A percentile compares a stretch with the other conserved stretches of the same genome.
phyloP scores from a whole-genome alignment of 495 filamentous ascomycete species.

The Clohesyomyces aquaticus region DNA sequence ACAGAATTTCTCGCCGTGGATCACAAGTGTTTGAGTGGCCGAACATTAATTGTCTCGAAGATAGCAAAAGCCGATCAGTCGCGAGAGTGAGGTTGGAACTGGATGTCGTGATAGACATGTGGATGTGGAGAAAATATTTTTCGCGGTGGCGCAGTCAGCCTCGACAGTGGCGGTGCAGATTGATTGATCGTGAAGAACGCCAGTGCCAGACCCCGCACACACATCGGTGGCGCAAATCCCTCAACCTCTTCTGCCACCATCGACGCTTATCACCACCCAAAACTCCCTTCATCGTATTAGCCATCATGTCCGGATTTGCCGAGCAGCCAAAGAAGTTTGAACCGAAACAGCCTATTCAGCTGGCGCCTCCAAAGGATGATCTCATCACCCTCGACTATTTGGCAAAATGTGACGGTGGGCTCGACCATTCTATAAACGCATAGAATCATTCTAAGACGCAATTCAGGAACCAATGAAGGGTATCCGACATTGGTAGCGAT shows the following conservation, averaged over 20 bases:
- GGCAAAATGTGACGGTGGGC: slow-evolving; percentile 75
- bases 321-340: slow-evolving; percentile 70
- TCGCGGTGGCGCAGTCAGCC: too few relatives aligned
- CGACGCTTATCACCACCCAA: background rate
- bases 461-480: slow-evolving; percentile 61
- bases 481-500: slow-evolving; percentile 89
- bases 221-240: background rate
- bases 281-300: background rate
- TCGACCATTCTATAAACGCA: background rate
- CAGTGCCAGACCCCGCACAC: background rate
- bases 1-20: too few relatives aligned
- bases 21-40: too few relatives aligned
- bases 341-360: slow-evolving; percentile 79
- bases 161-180: too few relatives aligned
- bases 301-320: slow-evolving; percentile 32
- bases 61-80: too few relatives aligned
- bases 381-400: slow-evolving; percentile 75
- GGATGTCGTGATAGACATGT: too few relatives aligned
- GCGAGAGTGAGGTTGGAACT: too few relatives aligned
- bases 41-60: too few relatives aligned
- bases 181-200: too few relatives aligned
- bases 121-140: too few relatives aligned
- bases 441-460: slow-evolving; percentile 1
- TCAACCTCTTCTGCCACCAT: slow-evolving; percentile 1
- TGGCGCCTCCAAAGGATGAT: slow-evolving; percentile 87